Evolutionary conservation across 1,284 basidiomycete genomes (phyloP).

Genomic region (Trichosporon ovoides): DNA sequence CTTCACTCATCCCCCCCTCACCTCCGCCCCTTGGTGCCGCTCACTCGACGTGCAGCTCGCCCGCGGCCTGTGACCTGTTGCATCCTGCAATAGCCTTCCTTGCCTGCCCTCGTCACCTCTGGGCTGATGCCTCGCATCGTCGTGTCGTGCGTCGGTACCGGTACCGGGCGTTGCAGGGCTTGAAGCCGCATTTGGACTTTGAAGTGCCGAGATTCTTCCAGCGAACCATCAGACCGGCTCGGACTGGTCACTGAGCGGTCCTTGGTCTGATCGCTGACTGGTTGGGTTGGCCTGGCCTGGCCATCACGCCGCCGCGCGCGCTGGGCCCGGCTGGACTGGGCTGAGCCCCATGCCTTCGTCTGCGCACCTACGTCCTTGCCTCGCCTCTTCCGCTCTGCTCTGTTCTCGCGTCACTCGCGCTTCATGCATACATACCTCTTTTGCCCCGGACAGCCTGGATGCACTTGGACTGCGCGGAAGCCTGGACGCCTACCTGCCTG

Average conservation of each 20-base stretch:
- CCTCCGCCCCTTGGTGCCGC: neutral
- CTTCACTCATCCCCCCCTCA: neutral
- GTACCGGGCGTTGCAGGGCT: too few relatives aligned
- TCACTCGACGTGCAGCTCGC: too few relatives aligned
- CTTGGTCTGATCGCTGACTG: slow-evolving; percentile 3
- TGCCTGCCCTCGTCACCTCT: neutral
- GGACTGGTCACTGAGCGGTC: neutral
- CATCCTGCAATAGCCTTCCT: too few relatives aligned
- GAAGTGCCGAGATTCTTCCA: too few relatives aligned
- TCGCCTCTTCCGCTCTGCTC: neutral
- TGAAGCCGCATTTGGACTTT: too few relatives aligned
- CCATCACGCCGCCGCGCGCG: neutral
- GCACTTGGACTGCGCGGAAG: too few relatives aligned
- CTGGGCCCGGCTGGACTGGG: neutral
- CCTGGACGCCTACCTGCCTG: too few relatives aligned
- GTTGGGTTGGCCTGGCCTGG: neutral
- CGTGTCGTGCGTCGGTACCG: neutral
- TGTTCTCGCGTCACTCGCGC: neutral
- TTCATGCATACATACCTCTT: too few relatives aligned
- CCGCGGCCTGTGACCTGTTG: too few relatives aligned
- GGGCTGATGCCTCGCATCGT: neutral
- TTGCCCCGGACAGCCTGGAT: too few relatives aligned
- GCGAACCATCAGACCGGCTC: neutral
- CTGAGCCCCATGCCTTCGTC: neutral
- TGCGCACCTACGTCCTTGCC: neutral